Conservation (phyloP, 179 eudicot genomes). For the Pouteria campechiana region DNA sequence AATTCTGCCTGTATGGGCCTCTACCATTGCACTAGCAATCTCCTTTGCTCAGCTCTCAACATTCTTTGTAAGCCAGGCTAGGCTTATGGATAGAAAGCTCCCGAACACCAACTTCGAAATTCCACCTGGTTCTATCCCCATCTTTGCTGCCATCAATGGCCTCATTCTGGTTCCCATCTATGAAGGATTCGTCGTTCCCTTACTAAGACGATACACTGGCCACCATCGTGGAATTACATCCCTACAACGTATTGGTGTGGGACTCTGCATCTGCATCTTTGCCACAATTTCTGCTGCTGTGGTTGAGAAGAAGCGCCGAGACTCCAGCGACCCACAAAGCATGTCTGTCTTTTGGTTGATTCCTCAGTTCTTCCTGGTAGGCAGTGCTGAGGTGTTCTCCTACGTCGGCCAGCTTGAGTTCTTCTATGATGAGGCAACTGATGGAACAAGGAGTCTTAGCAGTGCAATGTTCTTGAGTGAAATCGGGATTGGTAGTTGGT, state of each 20-base stretch:
- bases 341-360: conserved; percentile 46
- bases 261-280: conserved; percentile 31
- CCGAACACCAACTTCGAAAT: conserved; percentile 25
- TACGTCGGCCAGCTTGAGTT: conserved; percentile 60
- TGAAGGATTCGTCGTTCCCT: conserved; percentile 36
- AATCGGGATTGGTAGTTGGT: conserved; percentile 62
- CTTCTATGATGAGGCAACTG: conserved; percentile 61
- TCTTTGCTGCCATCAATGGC: conserved; percentile 32
- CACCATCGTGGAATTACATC: conserved; percentile 49
- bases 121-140: conserved; percentile 45
- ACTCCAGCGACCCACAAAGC: background rate
- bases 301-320: conserved; percentile 28
- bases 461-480: conserved; percentile 43
- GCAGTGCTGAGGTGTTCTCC: conserved; percentile 46
- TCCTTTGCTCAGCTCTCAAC: conserved; percentile 32
- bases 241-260: conserved; percentile 52
- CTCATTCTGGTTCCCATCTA: conserved; percentile 35
- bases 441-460: conserved; percentile 52
- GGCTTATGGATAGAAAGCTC: conserved; percentile 30
- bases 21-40: conserved; percentile 36
- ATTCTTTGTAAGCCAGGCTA: conserved; percentile 53
- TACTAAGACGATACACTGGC: conserved; percentile 29
- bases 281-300: conserved; percentile 36
- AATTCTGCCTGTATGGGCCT: conserved; percentile 51
- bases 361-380: conserved; percentile 48